These are phyloP conservation scores for Meyerozyma sp. DNA, from an alignment of 1,139 yeast species.

Conservation along the genomic window DNA sequence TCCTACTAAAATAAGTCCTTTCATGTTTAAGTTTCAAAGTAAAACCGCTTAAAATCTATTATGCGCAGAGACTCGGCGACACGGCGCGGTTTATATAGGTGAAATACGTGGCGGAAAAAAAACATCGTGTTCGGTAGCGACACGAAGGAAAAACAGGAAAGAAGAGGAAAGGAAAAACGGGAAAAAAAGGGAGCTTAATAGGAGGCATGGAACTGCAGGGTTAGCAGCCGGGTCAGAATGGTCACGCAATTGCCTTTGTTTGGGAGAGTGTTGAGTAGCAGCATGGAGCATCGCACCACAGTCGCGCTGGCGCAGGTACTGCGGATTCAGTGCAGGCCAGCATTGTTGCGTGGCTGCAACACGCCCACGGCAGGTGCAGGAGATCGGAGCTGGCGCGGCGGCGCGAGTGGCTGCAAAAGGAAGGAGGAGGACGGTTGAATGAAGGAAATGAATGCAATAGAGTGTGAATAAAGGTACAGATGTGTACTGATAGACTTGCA, in stretches of 20 bases:
- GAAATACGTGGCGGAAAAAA: conserved; percentile 1
- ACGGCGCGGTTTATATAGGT: conserved; percentile 1
- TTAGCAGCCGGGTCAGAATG: background rate
- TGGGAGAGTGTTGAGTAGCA: background rate
- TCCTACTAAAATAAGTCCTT: conserved; percentile 97
- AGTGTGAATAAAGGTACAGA: no score
- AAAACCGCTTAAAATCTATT: background rate
- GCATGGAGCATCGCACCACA: background rate
- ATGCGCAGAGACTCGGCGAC: conserved; percentile 2
- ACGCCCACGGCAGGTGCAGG: background rate
- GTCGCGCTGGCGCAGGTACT: conserved; percentile 1
- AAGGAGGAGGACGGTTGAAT: no score
- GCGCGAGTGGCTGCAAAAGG: no score
- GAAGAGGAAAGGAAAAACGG: no score
- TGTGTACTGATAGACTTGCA: no score
- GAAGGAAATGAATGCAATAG: no score
- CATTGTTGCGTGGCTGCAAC: background rate
- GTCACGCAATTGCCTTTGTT: background rate
- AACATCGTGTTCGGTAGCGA: background rate
- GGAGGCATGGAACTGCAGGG: background rate
- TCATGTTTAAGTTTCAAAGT: conserved; percentile 46
- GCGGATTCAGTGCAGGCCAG: background rate
- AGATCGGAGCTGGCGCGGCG: background rate
- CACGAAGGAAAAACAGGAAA: background rate
- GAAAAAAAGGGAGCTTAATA: no score